Evolutionary conservation across 306 rosid genomes (phyloP).

Genomic region (Vicia villosa): DNA sequence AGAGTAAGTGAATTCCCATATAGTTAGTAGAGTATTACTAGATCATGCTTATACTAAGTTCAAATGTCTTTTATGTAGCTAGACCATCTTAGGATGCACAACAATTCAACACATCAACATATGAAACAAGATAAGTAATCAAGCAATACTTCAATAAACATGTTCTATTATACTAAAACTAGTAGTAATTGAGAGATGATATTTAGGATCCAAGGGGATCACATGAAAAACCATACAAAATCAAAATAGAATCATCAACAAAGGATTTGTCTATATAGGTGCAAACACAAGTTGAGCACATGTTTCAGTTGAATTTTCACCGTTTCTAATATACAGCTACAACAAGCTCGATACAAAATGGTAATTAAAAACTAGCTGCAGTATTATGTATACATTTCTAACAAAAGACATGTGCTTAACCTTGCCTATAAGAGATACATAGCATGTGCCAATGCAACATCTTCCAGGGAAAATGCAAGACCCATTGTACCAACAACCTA

Average conservation of each 20-base stretch:
- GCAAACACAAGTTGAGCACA: conserved; percentile 93
- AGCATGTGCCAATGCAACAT: conserved; percentile 68
- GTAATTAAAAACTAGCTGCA: neutral
- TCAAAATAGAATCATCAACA: conserved; percentile 84
- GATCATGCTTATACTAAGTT: too few species aligned
- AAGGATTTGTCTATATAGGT: conserved; percentile 38
- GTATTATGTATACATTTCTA: neutral
- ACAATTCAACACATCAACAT: too few species aligned
- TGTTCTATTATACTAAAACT: too few species aligned
- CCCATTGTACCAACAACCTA: conserved; percentile 93
- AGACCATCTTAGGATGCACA: too few species aligned
- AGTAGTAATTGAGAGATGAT: too few species aligned
- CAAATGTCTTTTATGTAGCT: too few species aligned
- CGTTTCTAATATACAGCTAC: conserved; percentile 86
- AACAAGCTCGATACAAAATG: neutral
- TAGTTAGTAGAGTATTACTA: too few species aligned
- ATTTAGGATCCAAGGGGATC: conserved; percentile 84
- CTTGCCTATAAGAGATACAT: conserved; percentile 81
- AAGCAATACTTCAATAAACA: too few species aligned
- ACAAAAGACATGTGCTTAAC: neutral
- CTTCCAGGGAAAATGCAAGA: conserved; percentile 82
- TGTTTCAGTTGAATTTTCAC: conserved; percentile 80
- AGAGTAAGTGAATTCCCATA: too few species aligned
- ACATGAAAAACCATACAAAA: conserved; percentile 90
- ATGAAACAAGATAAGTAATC: too few species aligned